phyloP scores from a whole-genome alignment of 371 early-diverging fungal genomes.

The Rhizopus delemar region DNA sequence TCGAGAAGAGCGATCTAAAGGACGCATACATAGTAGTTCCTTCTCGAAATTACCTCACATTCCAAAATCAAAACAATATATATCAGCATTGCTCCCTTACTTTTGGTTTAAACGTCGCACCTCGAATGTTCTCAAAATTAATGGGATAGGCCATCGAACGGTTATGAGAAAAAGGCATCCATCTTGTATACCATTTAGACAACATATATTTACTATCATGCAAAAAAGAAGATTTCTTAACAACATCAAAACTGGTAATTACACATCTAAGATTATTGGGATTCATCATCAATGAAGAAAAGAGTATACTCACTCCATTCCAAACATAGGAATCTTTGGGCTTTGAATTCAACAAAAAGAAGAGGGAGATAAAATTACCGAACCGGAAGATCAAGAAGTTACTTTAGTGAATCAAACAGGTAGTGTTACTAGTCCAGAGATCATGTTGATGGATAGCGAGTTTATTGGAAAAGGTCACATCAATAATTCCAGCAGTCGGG shows the following conservation, averaged over 20 bases:
- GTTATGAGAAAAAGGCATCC: conserved; percentile 8
- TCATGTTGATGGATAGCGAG: too few species aligned
- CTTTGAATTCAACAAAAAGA: too few species aligned
- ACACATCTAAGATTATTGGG: conserved; percentile 9
- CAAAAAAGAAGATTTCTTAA: neutral
- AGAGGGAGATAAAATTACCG: too few species aligned
- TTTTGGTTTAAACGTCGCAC: conserved; percentile 10
- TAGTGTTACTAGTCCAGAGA: too few species aligned
- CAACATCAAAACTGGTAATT: neutral
- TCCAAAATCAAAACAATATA: conserved; percentile 2
- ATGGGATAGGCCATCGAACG: conserved; percentile 12
- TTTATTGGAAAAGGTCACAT: too few species aligned
- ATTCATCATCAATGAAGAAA: conserved; percentile 11
- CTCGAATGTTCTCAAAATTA: conserved; percentile 7
- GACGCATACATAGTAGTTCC: conserved; percentile 15
- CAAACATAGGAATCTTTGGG: too few species aligned
- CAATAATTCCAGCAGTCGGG: too few species aligned
- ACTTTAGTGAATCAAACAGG: too few species aligned
- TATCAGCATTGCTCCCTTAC: conserved; percentile 10
- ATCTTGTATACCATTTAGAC: conserved; percentile 19
- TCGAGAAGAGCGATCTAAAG: conserved; percentile 10
- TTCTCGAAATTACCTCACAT: conserved; percentile 3
- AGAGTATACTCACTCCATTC: conserved; percentile 11
- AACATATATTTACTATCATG: conserved; percentile 10
- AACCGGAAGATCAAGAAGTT: too few species aligned